These are phyloP conservation scores for Melampsora americana DNA, from an alignment of 1,284 basidiomycete species.

Conservation along the genomic window DNA sequence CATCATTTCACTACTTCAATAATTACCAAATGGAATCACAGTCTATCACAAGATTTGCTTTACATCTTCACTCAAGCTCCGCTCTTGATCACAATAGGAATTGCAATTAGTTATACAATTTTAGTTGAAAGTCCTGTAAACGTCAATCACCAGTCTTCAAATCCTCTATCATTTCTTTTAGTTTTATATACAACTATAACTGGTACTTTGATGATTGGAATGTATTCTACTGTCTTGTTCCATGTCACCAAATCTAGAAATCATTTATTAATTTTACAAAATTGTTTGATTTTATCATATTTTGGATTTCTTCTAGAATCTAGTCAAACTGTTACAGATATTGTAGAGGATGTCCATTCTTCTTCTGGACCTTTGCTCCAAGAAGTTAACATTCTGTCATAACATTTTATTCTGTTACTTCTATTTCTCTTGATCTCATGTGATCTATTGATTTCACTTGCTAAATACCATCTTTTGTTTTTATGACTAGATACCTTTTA, in stretches of 20 bases:
- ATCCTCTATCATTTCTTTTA: background rate
- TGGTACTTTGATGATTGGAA: conserved; percentile 16
- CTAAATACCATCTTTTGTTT: too few relatives aligned
- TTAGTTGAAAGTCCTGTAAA: background rate
- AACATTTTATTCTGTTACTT: background rate
- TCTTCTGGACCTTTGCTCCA: background rate
- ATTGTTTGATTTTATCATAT: conserved; percentile 1
- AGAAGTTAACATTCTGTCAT: background rate
- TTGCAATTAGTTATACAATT: conserved; percentile 24
- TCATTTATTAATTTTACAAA: conserved; percentile 42
- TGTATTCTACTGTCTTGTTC: conserved; percentile 22
- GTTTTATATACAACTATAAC: conserved; percentile 30
- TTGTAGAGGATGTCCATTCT: background rate
- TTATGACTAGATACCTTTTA: too few relatives aligned
- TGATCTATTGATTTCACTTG: background rate
- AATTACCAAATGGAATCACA: background rate
- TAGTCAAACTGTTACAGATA: background rate
- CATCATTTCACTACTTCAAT: background rate
- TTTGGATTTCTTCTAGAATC: background rate
- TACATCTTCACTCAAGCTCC: conserved; percentile 34
- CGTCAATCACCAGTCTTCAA: background rate
- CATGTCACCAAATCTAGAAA: conserved; percentile 16
- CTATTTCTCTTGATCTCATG: background rate
- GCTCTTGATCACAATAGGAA: conserved; percentile 20
- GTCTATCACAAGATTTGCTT: background rate